Base-by-base conservation (phyloP, 768 basidiomycete genomes). In the Cyathus striatus region DNA sequence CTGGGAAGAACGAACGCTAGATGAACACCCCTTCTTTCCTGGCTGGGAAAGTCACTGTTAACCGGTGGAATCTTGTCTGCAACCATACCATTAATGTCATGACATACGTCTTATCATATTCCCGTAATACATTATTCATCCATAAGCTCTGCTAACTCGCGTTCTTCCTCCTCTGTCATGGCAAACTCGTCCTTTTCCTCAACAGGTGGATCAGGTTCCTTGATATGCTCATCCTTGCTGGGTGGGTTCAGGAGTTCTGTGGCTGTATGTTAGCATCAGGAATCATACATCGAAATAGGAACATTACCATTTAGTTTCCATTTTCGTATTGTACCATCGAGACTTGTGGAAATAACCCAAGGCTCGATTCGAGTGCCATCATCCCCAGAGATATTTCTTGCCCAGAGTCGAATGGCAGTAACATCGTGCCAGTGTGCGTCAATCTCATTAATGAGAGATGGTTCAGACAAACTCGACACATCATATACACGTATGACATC, bases 371-470 rank as follows among this genome's bases (percentile, higher is more conserved):
- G 69, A 41, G 55, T 62, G 6, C 69, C 70, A 47, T 73, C 75
- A 20, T 64, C 64, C 6, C 68, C 69, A 22, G 62, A 57, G 5
- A 64, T 66, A 42, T 59, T 67, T 22, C 81, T 73, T 51, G 75
- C 64, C 91, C 92, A 96, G 9, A 84, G 64, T 22, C 75, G 73
- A 40, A 98, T 63, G 4, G 76, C 79, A 3, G 79, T 86, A 13
- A 97, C 82, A 52, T 96, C 90, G 51, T 90, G 90, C 79, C 85
- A 90, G 56, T 97, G 95, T 5, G 79, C 93, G 51, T 96, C 89
- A 9, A 89, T 64, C 52, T 81, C 79, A 21, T 73, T 68, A n/a
- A 92, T 59, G 22, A 89, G 61, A 45, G 86, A 86, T 1, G 82
- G 82, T 50, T 83, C 81, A 20, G 81, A 73, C 18, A 73, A 66